Percentiles rank a stretch among this genome's conserved stretches.
Conservation (phyloP, 1,139 yeast genomes). For the Saccharomycopsis phalli region DNA sequence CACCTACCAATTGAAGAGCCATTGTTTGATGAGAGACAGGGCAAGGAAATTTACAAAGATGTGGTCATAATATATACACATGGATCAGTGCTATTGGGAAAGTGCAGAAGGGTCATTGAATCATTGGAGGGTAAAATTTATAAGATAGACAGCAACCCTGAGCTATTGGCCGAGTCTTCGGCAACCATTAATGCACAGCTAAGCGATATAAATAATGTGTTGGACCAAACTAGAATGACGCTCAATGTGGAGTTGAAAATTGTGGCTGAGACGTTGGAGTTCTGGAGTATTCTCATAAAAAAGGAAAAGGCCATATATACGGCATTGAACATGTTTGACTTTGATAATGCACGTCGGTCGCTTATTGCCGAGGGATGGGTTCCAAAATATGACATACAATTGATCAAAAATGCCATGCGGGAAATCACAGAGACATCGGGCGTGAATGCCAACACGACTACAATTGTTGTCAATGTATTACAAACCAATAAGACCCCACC, state of each 20-base stretch:
- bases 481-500: slow-evolving; percentile 85
- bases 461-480: slow-evolving; percentile 60
- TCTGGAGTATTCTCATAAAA: slow-evolving; percentile 62
- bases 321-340: slow-evolving; percentile 58
- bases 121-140: slow-evolving; percentile 58
- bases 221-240: slow-evolving; percentile 48
- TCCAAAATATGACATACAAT: slow-evolving; percentile 34
- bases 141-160: slow-evolving; percentile 32
- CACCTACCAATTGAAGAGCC: slow-evolving; percentile 46
- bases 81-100: slow-evolving; percentile 49
- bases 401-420: slow-evolving; percentile 39
- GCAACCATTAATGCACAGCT: slow-evolving; percentile 38
- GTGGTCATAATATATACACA: slow-evolving; percentile 64
- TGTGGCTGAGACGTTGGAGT: slow-evolving; percentile 53
- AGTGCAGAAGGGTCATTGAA: slow-evolving; percentile 52
- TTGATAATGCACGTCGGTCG: slow-evolving; percentile 54
- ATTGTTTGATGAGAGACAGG: slow-evolving; percentile 28
- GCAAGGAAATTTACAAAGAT: slow-evolving; percentile 41
- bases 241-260: slow-evolving; percentile 62
- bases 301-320: slow-evolving; percentile 65
- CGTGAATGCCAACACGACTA: slow-evolving; percentile 28
- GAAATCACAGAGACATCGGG: slow-evolving; percentile 52
- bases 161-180: slow-evolving; percentile 29
- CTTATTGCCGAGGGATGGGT: slow-evolving; percentile 61
- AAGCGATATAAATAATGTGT: slow-evolving; percentile 49